Evolutionary conservation across 768 basidiomycete genomes (phyloP), one percentile per base, ranked within the genome.

Genomic region (Phylloporus rhodoxanthus): DNA sequence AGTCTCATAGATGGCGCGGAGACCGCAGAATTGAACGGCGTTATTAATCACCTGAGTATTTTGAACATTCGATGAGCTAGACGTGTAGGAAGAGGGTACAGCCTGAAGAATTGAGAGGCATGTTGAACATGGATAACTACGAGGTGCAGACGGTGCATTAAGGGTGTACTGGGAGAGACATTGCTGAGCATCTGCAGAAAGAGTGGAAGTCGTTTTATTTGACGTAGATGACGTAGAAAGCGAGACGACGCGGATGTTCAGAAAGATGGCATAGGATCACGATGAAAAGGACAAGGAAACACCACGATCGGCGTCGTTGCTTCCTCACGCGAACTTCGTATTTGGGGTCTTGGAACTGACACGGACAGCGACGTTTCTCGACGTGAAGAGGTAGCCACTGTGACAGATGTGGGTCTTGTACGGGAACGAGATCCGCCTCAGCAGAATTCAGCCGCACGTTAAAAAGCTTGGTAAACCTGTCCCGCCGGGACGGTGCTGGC

Each of bases 21-120:
- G 65, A 11, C 76, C 66, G 50, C 77, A 79, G 52, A 79, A 79
- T 53, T 79, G 77, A 1, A 74, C 45, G 5, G 71, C 72, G 28
- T 70, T 68, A 29, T 51, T 48, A 42, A 72, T 62, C 21, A 53
- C 44, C 51, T 70, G 67, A 17, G 63, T 43, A 26, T 70, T 63
- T 52, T 73, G 62, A 17, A 64, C 41, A 43, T 72, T 67, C 21
- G 64, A 62, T 14, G 62, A 47, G 43, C 13, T 56, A 8, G 64
- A 55, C 48, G 58, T 53, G 38, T 64, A 67, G n/a, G 69, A 59
- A 25, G 52, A 62, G 5, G 77, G 69, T 15, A 77, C 64, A 8
- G 61, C 60, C 51, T 68, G 67, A 5, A 79, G 58, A 29, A 66
- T 54, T 0, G 77, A 58, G 17, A 76, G 66, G 55, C 77, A 79